phyloP scores from a whole-genome alignment of 2,329 filamentous ascomycete species.

The Chaetomiaceae sp. region DNA sequence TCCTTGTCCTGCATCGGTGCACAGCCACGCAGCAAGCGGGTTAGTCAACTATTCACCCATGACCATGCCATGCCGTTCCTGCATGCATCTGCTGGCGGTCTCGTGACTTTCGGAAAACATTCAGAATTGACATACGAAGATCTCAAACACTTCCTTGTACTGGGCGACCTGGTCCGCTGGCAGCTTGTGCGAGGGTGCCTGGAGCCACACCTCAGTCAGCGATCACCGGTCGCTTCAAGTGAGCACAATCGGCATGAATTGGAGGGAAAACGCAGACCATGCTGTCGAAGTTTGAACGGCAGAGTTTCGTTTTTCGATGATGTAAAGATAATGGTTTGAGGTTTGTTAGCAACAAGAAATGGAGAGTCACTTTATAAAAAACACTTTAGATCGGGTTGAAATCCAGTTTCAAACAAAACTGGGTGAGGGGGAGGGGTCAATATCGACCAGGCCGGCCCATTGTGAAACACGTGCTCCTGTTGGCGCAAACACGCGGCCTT shows the following conservation, averaged over 20 bases:
- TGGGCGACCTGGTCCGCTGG: slow-evolving; percentile 22
- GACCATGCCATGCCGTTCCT: neutral
- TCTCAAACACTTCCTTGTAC: slow-evolving; percentile 27
- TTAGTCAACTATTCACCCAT: neutral
- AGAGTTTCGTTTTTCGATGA: neutral
- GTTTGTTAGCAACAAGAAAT: too few relatives aligned
- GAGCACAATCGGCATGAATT: too few relatives aligned
- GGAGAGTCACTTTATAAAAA: too few relatives aligned
- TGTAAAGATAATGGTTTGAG: neutral
- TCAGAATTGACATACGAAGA: slow-evolving; percentile 25
- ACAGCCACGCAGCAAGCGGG: slow-evolving; percentile 4
- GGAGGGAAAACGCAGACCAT: neutral
- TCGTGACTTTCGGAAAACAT: slow-evolving; percentile 1
- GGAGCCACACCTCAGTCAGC: neutral
- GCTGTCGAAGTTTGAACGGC: neutral
- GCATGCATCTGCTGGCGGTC: neutral
- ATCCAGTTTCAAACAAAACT: too few relatives aligned
- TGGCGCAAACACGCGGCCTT: slow-evolving; percentile 2
- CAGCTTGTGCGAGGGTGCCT: slow-evolving; percentile 4
- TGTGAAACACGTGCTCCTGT: slow-evolving; percentile 16
- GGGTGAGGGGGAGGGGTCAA: slow-evolving; percentile 15
- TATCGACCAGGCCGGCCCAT: neutral
- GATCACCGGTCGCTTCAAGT: neutral
- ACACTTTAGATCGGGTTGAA: neutral
- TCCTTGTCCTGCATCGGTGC: slow-evolving; percentile 49